A percentile compares a stretch with the other conserved stretches of the same genome.
Conservation (phyloP, 2,329 filamentous ascomycete genomes). For the Bipolaris victoriae region DNA sequence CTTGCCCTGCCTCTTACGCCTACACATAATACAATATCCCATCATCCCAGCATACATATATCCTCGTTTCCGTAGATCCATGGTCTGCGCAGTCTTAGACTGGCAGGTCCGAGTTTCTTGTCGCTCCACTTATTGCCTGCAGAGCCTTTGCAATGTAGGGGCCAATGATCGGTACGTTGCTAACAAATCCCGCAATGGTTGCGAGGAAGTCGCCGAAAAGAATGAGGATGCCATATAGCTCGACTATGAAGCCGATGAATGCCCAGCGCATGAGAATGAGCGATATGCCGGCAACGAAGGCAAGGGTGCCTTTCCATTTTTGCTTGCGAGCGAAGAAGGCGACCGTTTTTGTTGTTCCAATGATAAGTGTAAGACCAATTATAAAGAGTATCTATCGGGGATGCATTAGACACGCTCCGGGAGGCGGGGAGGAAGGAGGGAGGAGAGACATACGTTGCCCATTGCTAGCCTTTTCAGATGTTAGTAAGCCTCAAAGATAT, state of each 20-base stretch:
- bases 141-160: constrained; percentile 80
- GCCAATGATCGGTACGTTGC: constrained; percentile 82
- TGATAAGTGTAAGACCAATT: constrained; percentile 93
- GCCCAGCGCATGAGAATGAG: constrained; percentile 92
- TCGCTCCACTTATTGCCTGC: constrained; percentile 44
- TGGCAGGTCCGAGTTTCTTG: constrained; percentile 21
- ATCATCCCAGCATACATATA: neutral
- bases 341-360: constrained; percentile 88
- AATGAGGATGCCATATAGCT: constrained; percentile 90
- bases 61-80: neutral
- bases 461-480: constrained; percentile 76
- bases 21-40: constrained; percentile 8
- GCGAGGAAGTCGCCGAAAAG: constrained; percentile 96
- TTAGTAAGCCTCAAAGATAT: constrained; percentile 12
- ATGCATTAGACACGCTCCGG: constrained; percentile 10
- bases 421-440: neutral
- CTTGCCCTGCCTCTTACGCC: neutral
- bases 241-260: constrained; percentile 85
- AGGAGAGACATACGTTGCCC: constrained; percentile 74
- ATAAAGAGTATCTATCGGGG: constrained; percentile 85
- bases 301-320: constrained; percentile 88
- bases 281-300: constrained; percentile 81
- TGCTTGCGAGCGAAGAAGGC: constrained; percentile 93
- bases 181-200: constrained; percentile 86
- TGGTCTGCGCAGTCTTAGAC: constrained; percentile 9